phyloP scores from a whole-genome alignment of 306 rosid genomes.

The Crotalaria pallida region DNA sequence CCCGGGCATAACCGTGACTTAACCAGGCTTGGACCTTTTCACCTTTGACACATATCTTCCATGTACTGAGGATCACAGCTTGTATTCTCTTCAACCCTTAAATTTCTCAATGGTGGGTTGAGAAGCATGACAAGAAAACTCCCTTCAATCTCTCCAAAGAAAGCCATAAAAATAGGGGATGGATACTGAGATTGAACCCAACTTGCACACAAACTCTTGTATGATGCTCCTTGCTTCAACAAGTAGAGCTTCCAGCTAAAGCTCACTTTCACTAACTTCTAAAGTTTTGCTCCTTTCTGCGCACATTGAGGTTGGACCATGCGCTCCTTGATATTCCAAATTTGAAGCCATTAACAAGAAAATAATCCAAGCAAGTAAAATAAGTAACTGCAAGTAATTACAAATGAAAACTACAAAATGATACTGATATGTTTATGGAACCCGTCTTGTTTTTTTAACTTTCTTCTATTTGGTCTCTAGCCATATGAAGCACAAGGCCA shows the following conservation, averaged over 20 bases:
- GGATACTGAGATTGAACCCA: neutral
- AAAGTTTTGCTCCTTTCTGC: conserved; percentile 90
- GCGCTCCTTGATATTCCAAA: conserved; percentile 66
- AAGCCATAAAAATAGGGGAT: conserved; percentile 61
- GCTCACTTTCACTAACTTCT: conserved; percentile 97
- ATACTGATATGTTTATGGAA: conserved; percentile 53
- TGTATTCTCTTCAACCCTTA: conserved; percentile 81
- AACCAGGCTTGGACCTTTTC: conserved; percentile 61
- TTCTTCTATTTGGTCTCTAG: conserved; percentile 98
- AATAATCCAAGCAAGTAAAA: neutral
- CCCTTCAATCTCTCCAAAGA: conserved; percentile 35
- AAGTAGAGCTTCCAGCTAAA: conserved; percentile 99
- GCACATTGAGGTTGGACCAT: conserved; percentile 97
- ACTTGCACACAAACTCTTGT: conserved; percentile 52
- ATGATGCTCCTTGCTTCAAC: conserved; percentile 99
- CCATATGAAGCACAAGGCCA: conserved; percentile 96
- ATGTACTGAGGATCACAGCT: conserved; percentile 76
- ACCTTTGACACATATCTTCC: conserved; percentile 75
- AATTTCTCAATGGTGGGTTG: conserved; percentile 59
- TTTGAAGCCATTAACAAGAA: conserved; percentile 18
- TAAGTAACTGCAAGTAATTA: conserved; percentile 6
- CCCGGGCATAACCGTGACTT: conserved; percentile 96
- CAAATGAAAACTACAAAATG: neutral
- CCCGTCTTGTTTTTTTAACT: conserved; percentile 91
- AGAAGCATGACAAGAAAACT: conserved; percentile 1